Evolutionary conservation across 805 yeast species (phyloP).

Genomic region (Ogataea pignaliae): DNA sequence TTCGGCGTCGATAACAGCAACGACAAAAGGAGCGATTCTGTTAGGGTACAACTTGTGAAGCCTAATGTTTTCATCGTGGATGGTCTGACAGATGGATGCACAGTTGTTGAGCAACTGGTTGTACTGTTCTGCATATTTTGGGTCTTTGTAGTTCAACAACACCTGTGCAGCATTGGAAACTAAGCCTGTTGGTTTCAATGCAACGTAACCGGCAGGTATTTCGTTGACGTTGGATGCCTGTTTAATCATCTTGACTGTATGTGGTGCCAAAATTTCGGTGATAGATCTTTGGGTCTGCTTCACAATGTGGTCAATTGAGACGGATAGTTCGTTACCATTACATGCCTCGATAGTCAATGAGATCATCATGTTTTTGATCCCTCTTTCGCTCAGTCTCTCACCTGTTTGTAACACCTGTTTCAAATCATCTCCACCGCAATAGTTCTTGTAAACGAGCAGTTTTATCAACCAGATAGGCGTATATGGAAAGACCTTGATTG

Average conservation of each 20-base stretch:
- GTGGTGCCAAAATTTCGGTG: slow-evolving; percentile 63
- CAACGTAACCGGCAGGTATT: slow-evolving; percentile 88
- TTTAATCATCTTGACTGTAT: slow-evolving; percentile 56
- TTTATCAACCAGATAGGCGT: slow-evolving; percentile 71
- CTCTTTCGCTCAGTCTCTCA: slow-evolving; percentile 57
- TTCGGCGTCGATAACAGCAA: slow-evolving; percentile 87
- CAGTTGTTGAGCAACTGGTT: slow-evolving; percentile 62
- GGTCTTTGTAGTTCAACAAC: slow-evolving; percentile 53
- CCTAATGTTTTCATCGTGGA: slow-evolving; percentile 47
- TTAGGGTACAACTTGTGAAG: slow-evolving; percentile 51
- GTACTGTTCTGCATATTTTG: slow-evolving; percentile 48
- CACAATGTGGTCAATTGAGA: slow-evolving; percentile 52
- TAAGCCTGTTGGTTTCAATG: slow-evolving; percentile 90
- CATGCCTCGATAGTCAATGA: slow-evolving; percentile 91
- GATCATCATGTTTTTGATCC: slow-evolving; percentile 93
- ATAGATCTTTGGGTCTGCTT: slow-evolving; percentile 63
- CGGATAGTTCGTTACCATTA: slow-evolving; percentile 59
- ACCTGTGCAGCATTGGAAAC: slow-evolving; percentile 72
- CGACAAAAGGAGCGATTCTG: slow-evolving; percentile 68
- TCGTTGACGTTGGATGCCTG: slow-evolving; percentile 48
- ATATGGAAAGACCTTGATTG: slow-evolving; percentile 65
- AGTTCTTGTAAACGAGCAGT: slow-evolving; percentile 70
- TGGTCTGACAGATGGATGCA: slow-evolving; percentile 52
- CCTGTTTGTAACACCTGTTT: slow-evolving; percentile 71
- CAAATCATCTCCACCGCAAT: slow-evolving; percentile 86